Evolutionary conservation across 2,329 filamentous ascomycete genomes (phyloP), one percentile per base, ranked within the genome.

Genomic region (Arthrobotrys sinensis): DNA sequence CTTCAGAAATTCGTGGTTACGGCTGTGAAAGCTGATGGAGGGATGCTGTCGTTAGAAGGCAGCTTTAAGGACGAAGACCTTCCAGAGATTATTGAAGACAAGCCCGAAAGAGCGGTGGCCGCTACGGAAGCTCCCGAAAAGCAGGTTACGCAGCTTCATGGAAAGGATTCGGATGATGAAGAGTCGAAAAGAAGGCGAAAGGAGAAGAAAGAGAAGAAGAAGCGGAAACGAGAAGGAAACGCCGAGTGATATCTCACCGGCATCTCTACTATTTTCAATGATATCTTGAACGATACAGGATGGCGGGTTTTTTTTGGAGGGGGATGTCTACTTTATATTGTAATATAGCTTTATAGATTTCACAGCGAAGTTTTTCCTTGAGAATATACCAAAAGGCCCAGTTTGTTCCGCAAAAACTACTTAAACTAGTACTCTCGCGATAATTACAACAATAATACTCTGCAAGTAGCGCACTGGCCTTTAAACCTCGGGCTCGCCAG

Each of bases 21-120:
- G 81, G 91, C 92, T 0, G 88, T 90, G 55, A 93, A 92, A 80
- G 90, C 90, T 65, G 90, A 91, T 81, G 91, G 91, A 77, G 93
- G 92, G 10, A 96, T 95, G 83, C 85, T 97, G 78, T 94, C 91
- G 81, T 91, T 97, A 79, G 92, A 96, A 83, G 95, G 94, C 28
- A 96, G 93, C n/a, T 91, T 97, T 88, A 85, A 97, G 62, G 87
- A 88, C 55, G 88, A 88, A 50, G 88, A 72, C 24, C 14, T 78
- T 11, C 76, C 63, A 6, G 80, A 79, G 28, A 55, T 48, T 4
- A 68, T 80, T 24, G 77, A 80, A 21, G 63, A 63, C n/a, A 32
- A 60, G 43, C 6, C 21, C 8, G n/a, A 40, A 32, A 40, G 28
- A 28, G n/a, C 32, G 10, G 19, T 4, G 12, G 40, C n/a, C 28